These are phyloP conservation scores for Teratosphaeria viscida DNA, from an alignment of 2,329 filamentous ascomycete genomes.

Conservation along the genomic window DNA sequence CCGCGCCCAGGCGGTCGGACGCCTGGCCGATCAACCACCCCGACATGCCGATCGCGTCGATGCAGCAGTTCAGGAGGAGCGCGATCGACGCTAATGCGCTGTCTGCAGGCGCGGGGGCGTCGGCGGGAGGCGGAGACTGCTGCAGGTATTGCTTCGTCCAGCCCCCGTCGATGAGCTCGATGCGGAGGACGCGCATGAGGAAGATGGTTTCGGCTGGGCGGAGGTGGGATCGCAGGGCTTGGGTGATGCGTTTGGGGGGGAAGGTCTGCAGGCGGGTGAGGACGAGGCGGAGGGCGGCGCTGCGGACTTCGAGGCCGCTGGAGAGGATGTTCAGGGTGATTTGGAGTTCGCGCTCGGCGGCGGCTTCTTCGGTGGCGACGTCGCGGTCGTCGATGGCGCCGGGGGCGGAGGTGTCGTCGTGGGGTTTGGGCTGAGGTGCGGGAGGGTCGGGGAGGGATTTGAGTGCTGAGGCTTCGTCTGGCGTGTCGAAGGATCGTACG, in stretches of 20 bases:
- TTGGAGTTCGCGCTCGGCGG: slow-evolving; percentile 47
- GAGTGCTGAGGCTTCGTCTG: slow-evolving; percentile 7
- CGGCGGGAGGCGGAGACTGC: neutral
- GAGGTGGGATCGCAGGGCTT: slow-evolving; percentile 53
- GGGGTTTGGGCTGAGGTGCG: slow-evolving; percentile 3
- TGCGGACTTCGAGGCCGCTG: slow-evolving; percentile 52
- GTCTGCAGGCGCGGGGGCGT: slow-evolving; percentile 41
- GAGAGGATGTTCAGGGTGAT: slow-evolving; percentile 58
- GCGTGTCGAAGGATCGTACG: slow-evolving; percentile 55
- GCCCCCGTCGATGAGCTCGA: slow-evolving; percentile 62
- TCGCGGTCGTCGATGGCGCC: slow-evolving; percentile 16
- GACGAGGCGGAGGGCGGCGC: slow-evolving; percentile 54
- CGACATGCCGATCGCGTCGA: slow-evolving; percentile 64
- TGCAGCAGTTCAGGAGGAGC: slow-evolving; percentile 59
- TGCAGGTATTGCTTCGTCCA: slow-evolving; percentile 43
- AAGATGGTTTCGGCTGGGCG: slow-evolving; percentile 58
- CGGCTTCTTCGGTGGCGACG: slow-evolving; percentile 29
- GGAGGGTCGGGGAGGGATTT: slow-evolving; percentile 1
- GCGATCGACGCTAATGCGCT: slow-evolving; percentile 61
- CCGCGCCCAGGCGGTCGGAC: slow-evolving; percentile 43
- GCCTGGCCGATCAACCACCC: slow-evolving; percentile 60
- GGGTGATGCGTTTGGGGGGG: slow-evolving; percentile 49
- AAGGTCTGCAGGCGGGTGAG: slow-evolving; percentile 61
- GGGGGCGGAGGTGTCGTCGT: slow-evolving; percentile 44
- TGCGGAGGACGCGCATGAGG: slow-evolving; percentile 60